These are phyloP conservation scores for Voacanga thouarsii DNA, from an alignment of 257 asterid species.

Conservation along the genomic window DNA sequence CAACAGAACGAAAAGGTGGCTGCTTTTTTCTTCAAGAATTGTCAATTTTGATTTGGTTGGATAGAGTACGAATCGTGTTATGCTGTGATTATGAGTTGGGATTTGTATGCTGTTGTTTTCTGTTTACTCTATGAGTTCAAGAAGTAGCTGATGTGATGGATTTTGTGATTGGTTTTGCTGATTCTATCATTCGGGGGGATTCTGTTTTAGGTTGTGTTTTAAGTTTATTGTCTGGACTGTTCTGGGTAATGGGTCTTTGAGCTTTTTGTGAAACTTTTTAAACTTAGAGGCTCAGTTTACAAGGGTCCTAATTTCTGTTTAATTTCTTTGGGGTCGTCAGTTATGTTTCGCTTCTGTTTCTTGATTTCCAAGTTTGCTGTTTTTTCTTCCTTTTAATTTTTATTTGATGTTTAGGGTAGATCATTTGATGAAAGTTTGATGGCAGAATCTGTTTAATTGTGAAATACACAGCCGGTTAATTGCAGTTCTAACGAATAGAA, in stretches of 20 bases:
- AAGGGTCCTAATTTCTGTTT: not conserved
- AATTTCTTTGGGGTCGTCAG: not conserved
- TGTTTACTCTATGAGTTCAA: not conserved
- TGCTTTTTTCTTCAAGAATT: not conserved
- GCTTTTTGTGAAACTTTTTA: no score
- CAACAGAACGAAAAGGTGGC: conserved; percentile 2
- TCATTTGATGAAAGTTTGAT: not conserved
- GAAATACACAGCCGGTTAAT: not conserved
- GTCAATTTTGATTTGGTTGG: not conserved
- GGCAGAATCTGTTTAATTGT: not conserved
- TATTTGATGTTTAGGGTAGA: not conserved
- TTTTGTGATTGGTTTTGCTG: conserved; percentile 5
- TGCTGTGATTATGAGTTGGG: conserved; percentile 1
- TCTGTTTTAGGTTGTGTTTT: not conserved
- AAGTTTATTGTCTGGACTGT: not conserved
- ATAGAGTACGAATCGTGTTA: not conserved
- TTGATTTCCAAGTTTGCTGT: not conserved
- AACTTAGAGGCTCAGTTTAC: not conserved
- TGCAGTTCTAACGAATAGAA: not conserved
- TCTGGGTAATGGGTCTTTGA: not conserved
- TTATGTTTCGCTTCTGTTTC: not conserved
- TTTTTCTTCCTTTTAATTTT: not conserved
- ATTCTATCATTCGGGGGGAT: not conserved
- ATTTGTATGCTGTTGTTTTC: not conserved
- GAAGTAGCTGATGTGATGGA: not conserved